Base-by-base conservation (phyloP, 2,329 filamentous ascomycete genomes). In the Fusarium xyrophilum region DNA sequence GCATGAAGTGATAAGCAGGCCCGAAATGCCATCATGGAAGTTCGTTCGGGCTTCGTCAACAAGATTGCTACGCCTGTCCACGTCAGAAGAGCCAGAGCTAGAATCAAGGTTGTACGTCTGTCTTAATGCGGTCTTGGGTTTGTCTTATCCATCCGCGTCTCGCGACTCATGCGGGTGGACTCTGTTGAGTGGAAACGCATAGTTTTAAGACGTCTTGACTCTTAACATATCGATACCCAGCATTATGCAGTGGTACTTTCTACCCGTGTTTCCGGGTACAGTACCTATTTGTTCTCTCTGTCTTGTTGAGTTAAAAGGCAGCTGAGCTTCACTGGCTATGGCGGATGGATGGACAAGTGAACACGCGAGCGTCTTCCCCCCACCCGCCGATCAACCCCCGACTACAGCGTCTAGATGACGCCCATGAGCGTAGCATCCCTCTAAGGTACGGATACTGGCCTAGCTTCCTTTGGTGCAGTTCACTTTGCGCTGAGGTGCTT, bases 381-480 rank as follows among this genome's bases (percentile, higher is more conserved):
- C 66, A 51, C 67, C 35, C 67, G 67, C 66, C 67, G 66, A 69
- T 69, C 67, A 56, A 60, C 19, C 62, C 66, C 67, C 67, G 54
- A 69, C 62, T 56, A 52, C 46, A 56, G 63, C 52, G 66, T 61
- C 64, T 62, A 54, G 61, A 68, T 69, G 67, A 69, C 67, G 67
- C 66, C 66, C 51, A 67, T 62, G 58, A 69, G 50, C 48, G 66
- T 69, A 67, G 66, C 56, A 66, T 63, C 54, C 62, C 63, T 62
- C 67, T 54, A 65, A 65, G 62, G 61, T 60, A 65, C 62, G 55
- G 47, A 65, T 65, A 65, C 47, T 48, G 61, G 48, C 63, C 56
- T 69, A 62, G 53, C 61, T 61, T 33, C 51, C 30, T 50, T 50
- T 36, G 32, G 46, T 36, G 32, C 32, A 27, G 46, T 36, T 48